Base-by-base conservation (phyloP, 148 eudicot species). In the Pouteria glomerata region DNA sequence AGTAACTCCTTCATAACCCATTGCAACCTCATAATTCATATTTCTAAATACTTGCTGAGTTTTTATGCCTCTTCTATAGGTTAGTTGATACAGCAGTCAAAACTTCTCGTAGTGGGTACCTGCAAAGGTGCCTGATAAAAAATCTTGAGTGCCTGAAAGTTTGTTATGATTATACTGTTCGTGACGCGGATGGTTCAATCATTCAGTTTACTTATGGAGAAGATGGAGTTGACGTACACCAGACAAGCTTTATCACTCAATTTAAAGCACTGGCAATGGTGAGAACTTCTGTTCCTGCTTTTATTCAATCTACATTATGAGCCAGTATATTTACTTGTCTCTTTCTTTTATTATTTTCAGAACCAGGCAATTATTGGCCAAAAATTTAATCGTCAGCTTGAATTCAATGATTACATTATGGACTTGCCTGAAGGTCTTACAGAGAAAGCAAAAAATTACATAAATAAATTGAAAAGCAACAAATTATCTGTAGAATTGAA, bases 81-180 rank as follows among this genome's bases (percentile, higher is more conserved):
- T 77, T 95, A 66, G 99, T 95, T 64, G 99, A 95, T 77, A 95
- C 98, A 47, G 98, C 98, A 29, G 98, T 95, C 15, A 95, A 95
- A 85, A 95, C 99, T 55, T 91, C 99, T 77, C 97, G 99, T 31
- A 95, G 99, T 86, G 99, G 99, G 73, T 95, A 95, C 84, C 82
- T 95, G 34, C 99, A 95, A 76, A 80, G 99, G 77, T 95, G 99
- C 73, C 79, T 95, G 69, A 72, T 95, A 42, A 95, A 95, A 83
- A 95, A 95, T 70, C 88, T 95, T 0, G 99, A 95, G 89, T 78
- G 79, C 70, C 86, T 95, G 73, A 89, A 81, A 84, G 99, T 95
- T 78, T 81, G 86, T 74, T 95, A 95, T 73, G 99, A 95, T 74
- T 86, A 89, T 74, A 91, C 97, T 3, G 97, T 95, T 52, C 97